phyloP scores from a whole-genome alignment of 768 basidiomycete species.

The Serendipita sp. region DNA sequence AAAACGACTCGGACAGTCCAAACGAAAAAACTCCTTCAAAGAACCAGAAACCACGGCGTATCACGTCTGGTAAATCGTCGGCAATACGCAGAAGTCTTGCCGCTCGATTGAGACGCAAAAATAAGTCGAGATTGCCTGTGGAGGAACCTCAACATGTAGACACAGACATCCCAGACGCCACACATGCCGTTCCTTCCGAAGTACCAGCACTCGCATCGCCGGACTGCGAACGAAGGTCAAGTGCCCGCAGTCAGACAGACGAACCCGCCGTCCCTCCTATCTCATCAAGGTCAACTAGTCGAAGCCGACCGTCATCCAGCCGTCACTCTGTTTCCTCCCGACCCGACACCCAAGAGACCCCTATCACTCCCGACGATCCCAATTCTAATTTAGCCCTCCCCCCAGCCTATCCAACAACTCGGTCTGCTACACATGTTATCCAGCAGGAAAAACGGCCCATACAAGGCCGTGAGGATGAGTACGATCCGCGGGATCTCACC shows the following conservation, averaged over 20 bases:
- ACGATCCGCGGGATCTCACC: neutral
- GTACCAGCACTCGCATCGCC: too few relatives aligned
- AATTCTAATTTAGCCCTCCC: neutral
- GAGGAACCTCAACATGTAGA: too few relatives aligned
- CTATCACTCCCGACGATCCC: too few relatives aligned
- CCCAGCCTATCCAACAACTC: neutral
- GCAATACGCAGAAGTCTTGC: neutral
- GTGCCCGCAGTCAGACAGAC: too few relatives aligned
- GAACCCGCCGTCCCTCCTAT: too few relatives aligned
- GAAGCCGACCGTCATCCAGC: too few relatives aligned
- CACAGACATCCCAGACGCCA: too few relatives aligned
- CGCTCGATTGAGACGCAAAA: neutral
- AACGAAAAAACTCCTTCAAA: neutral
- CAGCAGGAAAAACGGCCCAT: neutral
- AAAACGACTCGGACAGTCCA: neutral
- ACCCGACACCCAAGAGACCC: too few relatives aligned
- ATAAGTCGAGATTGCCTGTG: neutral
- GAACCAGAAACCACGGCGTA: neutral
- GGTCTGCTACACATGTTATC: neutral
- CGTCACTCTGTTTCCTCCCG: too few relatives aligned
- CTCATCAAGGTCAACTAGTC: too few relatives aligned
- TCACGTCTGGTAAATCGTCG: neutral
- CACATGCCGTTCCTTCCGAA: too few relatives aligned
- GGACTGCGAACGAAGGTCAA: too few relatives aligned
- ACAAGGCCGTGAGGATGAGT: neutral